phyloP scores from a whole-genome alignment of 2,329 filamentous ascomycete species.

The Pseudogymnoascus sp. region DNA sequence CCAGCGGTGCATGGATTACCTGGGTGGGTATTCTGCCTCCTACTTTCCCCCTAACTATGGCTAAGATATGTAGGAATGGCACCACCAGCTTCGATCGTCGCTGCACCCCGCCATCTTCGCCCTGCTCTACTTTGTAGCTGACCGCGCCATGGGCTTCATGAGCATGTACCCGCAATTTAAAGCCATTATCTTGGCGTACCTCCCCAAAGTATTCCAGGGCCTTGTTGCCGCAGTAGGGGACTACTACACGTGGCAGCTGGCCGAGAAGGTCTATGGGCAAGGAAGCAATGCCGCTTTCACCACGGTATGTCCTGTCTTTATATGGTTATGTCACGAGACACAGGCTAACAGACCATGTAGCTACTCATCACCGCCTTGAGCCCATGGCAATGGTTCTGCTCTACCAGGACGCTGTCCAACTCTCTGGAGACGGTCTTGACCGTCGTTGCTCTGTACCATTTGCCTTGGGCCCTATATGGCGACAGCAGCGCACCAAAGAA shows the following conservation, averaged over 20 bases:
- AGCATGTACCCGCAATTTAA: constrained; percentile 44
- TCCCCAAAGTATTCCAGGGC: constrained; percentile 70
- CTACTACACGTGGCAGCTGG: constrained; percentile 80
- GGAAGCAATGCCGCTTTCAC: constrained; percentile 56
- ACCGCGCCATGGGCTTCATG: constrained; percentile 47
- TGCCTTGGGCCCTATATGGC: constrained; percentile 71
- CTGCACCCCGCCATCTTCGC: constrained; percentile 87
- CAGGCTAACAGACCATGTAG: constrained; percentile 32
- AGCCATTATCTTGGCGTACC: constrained; percentile 58
- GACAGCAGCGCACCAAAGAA: constrained; percentile 23
- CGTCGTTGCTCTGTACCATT: constrained; percentile 66
- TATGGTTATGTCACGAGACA: not conserved
- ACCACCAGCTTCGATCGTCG: constrained; percentile 75
- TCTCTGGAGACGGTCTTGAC: constrained; percentile 87
- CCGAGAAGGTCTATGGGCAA: constrained; percentile 61
- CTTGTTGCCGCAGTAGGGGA: constrained; percentile 70
- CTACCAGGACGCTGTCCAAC: constrained; percentile 88
- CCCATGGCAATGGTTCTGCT: constrained; percentile 96
- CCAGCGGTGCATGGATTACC: constrained; percentile 82
- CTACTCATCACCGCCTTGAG: constrained; percentile 63
- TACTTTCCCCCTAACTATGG: not conserved
- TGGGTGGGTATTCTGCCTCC: constrained; percentile 59
- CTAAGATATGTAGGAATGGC: constrained; percentile 69
- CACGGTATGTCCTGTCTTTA: constrained; percentile 42
- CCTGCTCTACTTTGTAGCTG: constrained; percentile 55